phyloP scores from a whole-genome alignment of 306 rosid species.

The Fragaria ananassa region DNA sequence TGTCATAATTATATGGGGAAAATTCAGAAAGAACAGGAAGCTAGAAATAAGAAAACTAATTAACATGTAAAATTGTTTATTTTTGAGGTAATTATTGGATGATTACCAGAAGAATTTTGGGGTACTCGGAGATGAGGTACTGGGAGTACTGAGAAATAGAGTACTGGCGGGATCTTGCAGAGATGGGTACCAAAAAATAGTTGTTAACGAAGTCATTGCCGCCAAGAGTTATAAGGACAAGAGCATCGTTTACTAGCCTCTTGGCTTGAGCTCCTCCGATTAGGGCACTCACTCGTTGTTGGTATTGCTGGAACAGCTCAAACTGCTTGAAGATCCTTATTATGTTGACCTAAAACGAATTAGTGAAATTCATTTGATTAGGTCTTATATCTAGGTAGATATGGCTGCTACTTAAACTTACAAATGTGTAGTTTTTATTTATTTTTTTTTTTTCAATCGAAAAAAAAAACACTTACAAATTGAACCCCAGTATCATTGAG shows the following conservation, averaged over 20 bases:
- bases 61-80: too few species aligned
- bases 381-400: too few species aligned
- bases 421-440: background rate
- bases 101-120: conserved; percentile 41
- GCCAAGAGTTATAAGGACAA: conserved; percentile 53
- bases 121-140: conserved; percentile 49
- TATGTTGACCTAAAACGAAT: conserved; percentile 7
- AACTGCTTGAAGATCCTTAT: conserved; percentile 47
- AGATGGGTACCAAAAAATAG: conserved; percentile 43
- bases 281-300: conserved; percentile 32
- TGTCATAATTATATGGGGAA: background rate
- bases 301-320: conserved; percentile 40
- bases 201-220: conserved; percentile 72
- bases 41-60: too few species aligned
- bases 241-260: conserved; percentile 35
- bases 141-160: conserved; percentile 42
- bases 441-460: too few species aligned
- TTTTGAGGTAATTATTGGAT: background rate
- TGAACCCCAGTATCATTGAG: conserved; percentile 67
- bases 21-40: too few species aligned
- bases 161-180: conserved; percentile 53
- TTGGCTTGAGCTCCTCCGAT: conserved; percentile 38
- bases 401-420: background rate
- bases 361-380: too few species aligned
- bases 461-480: conserved; percentile 31